Base-by-base conservation (phyloP, 176 grass and related monocot species). In the Aegilops sharonensis region DNA sequence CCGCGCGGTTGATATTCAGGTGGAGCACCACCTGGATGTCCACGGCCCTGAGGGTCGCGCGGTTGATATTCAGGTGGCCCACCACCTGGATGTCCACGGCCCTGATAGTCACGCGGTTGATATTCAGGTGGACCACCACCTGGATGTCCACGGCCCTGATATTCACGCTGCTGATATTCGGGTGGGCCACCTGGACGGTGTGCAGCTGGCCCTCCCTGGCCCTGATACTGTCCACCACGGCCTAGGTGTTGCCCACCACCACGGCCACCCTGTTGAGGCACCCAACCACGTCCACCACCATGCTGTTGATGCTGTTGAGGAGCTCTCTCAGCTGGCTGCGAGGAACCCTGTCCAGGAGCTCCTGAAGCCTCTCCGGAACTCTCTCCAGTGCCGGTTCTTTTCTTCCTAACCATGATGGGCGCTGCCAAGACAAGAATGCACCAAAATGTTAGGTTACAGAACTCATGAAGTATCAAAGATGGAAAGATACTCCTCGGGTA, bases 341-440 rank as follows among this genome's bases (percentile, higher is more conserved):
- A 37, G 18, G 82, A 54, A 77, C 79, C 79, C 73, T 83, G 90
- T 4, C 89, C 89, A 29, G 85, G 32, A 85, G 64, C 76, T 64
- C 87, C 83, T 5, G 89, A 81, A 72, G 82, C 64, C 81, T 96
- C 81, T 37, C 80, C 87, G 32, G 89, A 90, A 86, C 63, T 81
- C 72, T 91, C 94, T 43, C 83, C 89, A 69, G 89, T 48, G 1
- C 85, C 92, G 61, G 84, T 91, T 89, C 84, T 94, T 84, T 92
- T 97, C 90, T 97, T 97, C 88, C 90, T 94, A 82, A 94, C 90
- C 95, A 97, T 97, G 82, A 87, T 31, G 32, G 83, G 39, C 77
- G 25, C 85, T 90, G 59, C 29, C 42, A 88, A 59, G 27, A 82
- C 15, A 87, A 12, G 9, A 72, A 84, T 9, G 64, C 5, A 39